Base-by-base conservation (phyloP, 768 basidiomycete species). In the Paxillus rubicundulus region DNA sequence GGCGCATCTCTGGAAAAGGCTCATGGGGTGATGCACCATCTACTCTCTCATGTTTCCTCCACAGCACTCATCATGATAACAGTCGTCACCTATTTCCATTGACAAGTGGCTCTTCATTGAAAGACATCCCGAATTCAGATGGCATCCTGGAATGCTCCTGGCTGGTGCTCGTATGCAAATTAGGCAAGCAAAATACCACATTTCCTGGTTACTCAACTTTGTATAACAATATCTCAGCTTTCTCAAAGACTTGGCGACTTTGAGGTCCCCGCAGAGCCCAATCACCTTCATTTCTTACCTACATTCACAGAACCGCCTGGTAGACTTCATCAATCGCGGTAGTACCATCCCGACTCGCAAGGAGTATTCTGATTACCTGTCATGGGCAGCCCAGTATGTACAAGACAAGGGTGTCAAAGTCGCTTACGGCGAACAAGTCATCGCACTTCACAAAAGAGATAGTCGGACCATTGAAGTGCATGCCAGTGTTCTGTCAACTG, bases 61-160 rank as follows among this genome's bases (percentile, higher is more conserved):
- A 14, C 24, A 36, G 16, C 42, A 30, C 38, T 62, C 6, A 62
- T 16, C 12, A 20, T 14, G 9, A 20, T 21, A 6, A 18, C 50
- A 64, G 51, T 38, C 48, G n/a, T 45, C 52, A 3, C 51, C 53
- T 42, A 53, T 56, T 47, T 54, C 52, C 45, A 72, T 52, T 56
- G 62, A 61, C 61, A 71, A 60, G 20, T 58, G 70, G 10, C 68
- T 77, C 45, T 82, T 81, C 65, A 69, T 81, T 37, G 81, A 81
- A 63, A 77, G 70, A 58, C 72, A 80, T 34, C 57, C 66, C 1
- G 59, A 67, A 49, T 81, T 82, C 60, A 69, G 68, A 49, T 82
- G 81, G 81, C 81, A 82, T 60, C 79, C 79, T 20, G 79, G 77
- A 12, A 81, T 81, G 79, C 72, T 81, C 42, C 65, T 81, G 7